phyloP scores from a whole-genome alignment of 495 filamentous ascomycete species.

The Paragyromitra xinjiangensis region DNA sequence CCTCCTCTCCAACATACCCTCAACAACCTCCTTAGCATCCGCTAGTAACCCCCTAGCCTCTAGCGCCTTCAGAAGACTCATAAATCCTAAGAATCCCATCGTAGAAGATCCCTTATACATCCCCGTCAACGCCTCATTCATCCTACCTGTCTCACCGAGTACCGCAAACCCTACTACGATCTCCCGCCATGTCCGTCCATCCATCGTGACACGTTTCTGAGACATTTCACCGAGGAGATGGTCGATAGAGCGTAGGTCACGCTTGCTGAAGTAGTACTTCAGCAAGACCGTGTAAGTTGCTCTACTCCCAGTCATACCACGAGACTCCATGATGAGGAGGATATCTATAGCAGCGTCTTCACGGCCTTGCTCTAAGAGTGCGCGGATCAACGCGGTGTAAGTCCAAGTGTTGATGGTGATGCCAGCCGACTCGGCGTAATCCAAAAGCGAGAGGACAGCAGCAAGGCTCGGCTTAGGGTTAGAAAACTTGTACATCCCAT shows the following conservation, averaged over 20 bases:
- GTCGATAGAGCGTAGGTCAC: slow-evolving; percentile 66
- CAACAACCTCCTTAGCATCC: slow-evolving; percentile 46
- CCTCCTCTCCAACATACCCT: slow-evolving; percentile 27
- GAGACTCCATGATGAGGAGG: slow-evolving; percentile 67
- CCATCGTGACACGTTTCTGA: slow-evolving; percentile 59
- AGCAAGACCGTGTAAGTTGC: slow-evolving; percentile 76
- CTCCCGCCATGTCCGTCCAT: slow-evolving; percentile 73
- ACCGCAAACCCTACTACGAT: slow-evolving; percentile 70
- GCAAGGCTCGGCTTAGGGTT: slow-evolving; percentile 45
- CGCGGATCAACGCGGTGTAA: slow-evolving; percentile 72
- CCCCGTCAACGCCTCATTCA: slow-evolving; percentile 29
- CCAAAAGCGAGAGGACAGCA: slow-evolving; percentile 61
- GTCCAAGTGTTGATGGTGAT: slow-evolving; percentile 66
- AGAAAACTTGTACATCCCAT: slow-evolving; percentile 61
- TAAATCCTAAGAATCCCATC: slow-evolving; percentile 46
- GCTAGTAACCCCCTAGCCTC: slow-evolving; percentile 23
- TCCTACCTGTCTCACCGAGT: slow-evolving; percentile 61
- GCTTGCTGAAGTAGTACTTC: slow-evolving; percentile 69
- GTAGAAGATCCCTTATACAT: slow-evolving; percentile 13
- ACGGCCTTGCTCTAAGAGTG: slow-evolving; percentile 65
- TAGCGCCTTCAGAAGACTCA: slow-evolving; percentile 35
- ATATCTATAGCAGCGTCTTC: slow-evolving; percentile 66
- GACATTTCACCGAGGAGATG: slow-evolving; percentile 62
- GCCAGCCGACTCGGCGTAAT: slow-evolving; percentile 64
- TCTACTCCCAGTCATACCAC: slow-evolving; percentile 64